Evolutionary conservation across 2,329 filamentous ascomycete genomes (phyloP).

Genomic region (Claviceps quebecensis): DNA sequence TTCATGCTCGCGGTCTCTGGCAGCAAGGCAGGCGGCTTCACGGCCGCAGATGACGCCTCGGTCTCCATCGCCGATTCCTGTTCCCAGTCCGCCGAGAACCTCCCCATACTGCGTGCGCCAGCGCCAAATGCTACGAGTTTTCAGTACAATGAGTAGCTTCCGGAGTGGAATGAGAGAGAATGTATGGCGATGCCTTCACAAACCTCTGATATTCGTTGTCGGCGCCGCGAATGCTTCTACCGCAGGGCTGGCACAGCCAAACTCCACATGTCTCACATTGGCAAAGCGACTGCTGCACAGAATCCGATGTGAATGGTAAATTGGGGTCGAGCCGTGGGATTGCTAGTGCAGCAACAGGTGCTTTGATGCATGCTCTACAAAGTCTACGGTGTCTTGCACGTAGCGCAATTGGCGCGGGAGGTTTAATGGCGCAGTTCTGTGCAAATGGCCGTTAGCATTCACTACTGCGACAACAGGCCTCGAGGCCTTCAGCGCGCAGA

Average conservation of each 20-base stretch:
- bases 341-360: conserved; percentile 47
- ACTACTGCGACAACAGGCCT: not conserved
- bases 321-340: conserved; percentile 29
- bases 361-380: conserved; percentile 60
- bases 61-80: conserved; percentile 76
- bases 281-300: conserved; percentile 43
- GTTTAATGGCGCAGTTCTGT: conserved; percentile 83
- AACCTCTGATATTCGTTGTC: conserved; percentile 47
- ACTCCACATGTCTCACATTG: conserved; percentile 42
- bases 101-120: conserved; percentile 81
- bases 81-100: conserved; percentile 66
- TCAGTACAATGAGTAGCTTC: not conserved
- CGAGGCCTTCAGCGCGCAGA: not conserved
- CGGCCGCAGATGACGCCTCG: conserved; percentile 80
- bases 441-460: conserved; percentile 2
- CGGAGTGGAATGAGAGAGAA: not conserved
- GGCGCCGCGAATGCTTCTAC: conserved; percentile 49
- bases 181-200: conserved; percentile 8
- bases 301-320: conserved; percentile 34
- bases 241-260: conserved; percentile 80
- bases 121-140: conserved; percentile 53
- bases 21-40: conserved; percentile 61
- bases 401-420: conserved; percentile 52
- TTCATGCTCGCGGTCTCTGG: conserved; percentile 66
- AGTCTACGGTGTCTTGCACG: conserved; percentile 68